Base-by-base conservation (phyloP, 805 yeast species). In the Candida adriatica region DNA sequence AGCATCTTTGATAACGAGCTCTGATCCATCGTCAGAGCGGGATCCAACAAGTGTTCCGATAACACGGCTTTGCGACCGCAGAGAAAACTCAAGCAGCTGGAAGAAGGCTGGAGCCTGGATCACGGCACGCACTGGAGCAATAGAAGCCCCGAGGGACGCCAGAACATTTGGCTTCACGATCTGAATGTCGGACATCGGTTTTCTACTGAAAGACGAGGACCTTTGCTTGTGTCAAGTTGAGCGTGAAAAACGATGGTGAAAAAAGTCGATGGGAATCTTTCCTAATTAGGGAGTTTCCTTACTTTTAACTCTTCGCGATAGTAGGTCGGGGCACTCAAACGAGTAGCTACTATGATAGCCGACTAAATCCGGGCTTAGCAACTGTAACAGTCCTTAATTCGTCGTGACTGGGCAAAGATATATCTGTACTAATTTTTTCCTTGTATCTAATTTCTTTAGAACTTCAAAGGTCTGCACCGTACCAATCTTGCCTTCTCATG, bases 11-110 rank as follows among this genome's bases (percentile, higher is more conserved):
- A 86, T 64, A 48, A 79, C 90, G 27, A 82, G 67, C 47, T 72
- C 80, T 13, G 73, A 61, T 10, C 94, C 94, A 53, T 85, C 95
- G 39, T 85, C 94, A 16, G 88, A 79, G 55, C 94, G 71, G 29
- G 70, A 59, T 20, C 95, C 95, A 28, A 86, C 64, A 38, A 86
- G 67, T 10, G 94, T 82, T 39, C 95, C 95, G 45, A 86, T 77
- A 39, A 80, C 73, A 55, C 92, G 70, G 42, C 64, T 61, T 56
- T 61, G 74, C 30, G 73, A 58, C 59, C 82, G 68, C 35, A 73
- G 62, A 16, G 78, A 64, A 41, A 83, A 77, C 53, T 85, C 92
- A 40, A 86, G 66, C 37, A 86, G 70, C 56, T 79, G 82, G 59
- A 86, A 72, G 31, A 81, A 64, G 5, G 92, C 90, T 31, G 84